Base-by-base conservation (phyloP, 441 rosid species). In the Daphne laureola region DNA sequence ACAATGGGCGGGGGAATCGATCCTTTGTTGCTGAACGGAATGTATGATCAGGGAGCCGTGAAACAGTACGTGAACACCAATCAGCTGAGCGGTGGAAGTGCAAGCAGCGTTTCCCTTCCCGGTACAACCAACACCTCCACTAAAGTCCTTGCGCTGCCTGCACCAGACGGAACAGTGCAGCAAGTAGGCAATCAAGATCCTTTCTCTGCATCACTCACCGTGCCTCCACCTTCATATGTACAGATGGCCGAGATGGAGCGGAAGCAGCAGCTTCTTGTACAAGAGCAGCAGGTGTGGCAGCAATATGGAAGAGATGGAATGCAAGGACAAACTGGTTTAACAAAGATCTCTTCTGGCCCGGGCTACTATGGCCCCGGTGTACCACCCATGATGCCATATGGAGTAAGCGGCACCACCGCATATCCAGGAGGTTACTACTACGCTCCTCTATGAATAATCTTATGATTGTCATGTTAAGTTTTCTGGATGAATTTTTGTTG, bases 11-110 rank as follows among this genome's bases (percentile, higher is more conserved):
- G 93, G 11, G 86, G 93, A 0, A 65, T 86, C 12, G 97, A 90
- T 61, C 63, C 81, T 0, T 65, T 82, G 62, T 43, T 81, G 31
- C 65, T 86, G 57, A 84, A 71, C 17, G 93, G 89, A 6, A 82
- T 86, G 95, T 84, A 86, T 54, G 95, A 86, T 65, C 95, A 82
- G 38, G 90, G 95, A 35, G 68, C 67, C 12, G 89, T 82, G 14
- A 79, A 82, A 64, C 97, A 90, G 68, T 89, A 86, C 12, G 78
- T 75, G 48, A 81, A 72, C 65, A 50, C 77, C 11, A 42, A 74
- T 5, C 72, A 82, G 25, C 58, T 75, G 40, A 77, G 75, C 0
- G 78, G 81, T 17, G 95, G 97, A 5, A 90, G 91, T 53, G 85
- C 90, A 5, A 90, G 97, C 57, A 90, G 93, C 36, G 86, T 81